Evolutionary conservation across 2,329 filamentous ascomycete genomes (phyloP).

Genomic region (Exophiala alcalophila): DNA sequence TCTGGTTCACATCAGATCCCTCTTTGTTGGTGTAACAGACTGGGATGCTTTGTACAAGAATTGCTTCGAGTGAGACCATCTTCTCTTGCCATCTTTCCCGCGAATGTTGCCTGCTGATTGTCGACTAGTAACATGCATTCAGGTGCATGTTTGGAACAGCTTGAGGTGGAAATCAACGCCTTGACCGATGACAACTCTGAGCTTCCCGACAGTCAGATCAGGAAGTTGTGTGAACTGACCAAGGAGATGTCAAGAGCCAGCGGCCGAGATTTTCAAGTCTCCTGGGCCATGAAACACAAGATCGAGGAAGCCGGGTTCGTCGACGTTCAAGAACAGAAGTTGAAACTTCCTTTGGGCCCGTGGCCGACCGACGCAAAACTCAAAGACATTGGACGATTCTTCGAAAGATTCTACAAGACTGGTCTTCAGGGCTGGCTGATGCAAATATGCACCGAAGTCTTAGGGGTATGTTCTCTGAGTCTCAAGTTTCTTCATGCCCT

Average conservation of each 20-base stretch:
- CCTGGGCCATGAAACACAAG: slow-evolving; percentile 31
- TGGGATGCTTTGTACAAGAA: slow-evolving; percentile 38
- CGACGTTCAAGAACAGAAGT: slow-evolving; percentile 43
- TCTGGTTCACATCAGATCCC: slow-evolving; percentile 42
- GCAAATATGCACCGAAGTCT: slow-evolving; percentile 28
- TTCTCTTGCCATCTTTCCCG: neutral
- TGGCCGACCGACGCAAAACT: slow-evolving; percentile 40
- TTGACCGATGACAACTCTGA: slow-evolving; percentile 30
- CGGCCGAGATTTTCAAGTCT: slow-evolving; percentile 32
- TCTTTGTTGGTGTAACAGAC: slow-evolving; percentile 38
- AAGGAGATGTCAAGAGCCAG: slow-evolving; percentile 24
- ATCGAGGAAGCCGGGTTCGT: slow-evolving; percentile 43
- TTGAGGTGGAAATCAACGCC: slow-evolving; percentile 30
- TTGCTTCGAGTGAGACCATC: slow-evolving; percentile 33
- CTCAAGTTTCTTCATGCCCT: neutral
- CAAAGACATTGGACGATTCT: slow-evolving; percentile 40
- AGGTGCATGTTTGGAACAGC: slow-evolving; percentile 39
- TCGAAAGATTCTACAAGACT: slow-evolving; percentile 32
- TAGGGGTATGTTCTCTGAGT: slow-evolving; percentile 31
- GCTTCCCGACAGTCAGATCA: slow-evolving; percentile 26
- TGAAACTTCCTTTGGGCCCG: slow-evolving; percentile 43
- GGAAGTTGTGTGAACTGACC: slow-evolving; percentile 23
- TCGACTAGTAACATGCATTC: slow-evolving; percentile 37
- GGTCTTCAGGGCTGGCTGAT: slow-evolving; percentile 34
- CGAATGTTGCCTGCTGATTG: slow-evolving; percentile 1